A percentile compares a stretch with the other conserved stretches of the same genome.
Conservation (phyloP, 2,329 filamentous ascomycete species). For the Nannizziopsis barbatae region DNA sequence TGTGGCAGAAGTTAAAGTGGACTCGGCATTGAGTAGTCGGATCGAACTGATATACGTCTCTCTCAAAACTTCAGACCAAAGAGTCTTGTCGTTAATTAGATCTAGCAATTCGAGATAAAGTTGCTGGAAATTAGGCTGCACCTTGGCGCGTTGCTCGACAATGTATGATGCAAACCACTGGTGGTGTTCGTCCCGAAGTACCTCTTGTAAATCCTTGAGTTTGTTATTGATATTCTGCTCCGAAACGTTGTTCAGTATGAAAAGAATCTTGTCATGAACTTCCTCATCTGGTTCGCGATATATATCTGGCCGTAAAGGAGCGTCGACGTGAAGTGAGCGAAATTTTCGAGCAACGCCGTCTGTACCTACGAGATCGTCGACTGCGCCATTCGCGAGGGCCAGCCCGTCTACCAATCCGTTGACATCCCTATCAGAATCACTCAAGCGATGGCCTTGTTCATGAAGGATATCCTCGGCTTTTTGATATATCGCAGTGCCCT, state of each 20-base stretch:
- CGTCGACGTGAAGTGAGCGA: constrained; percentile 63
- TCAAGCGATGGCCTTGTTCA: constrained; percentile 50
- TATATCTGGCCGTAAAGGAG: constrained; percentile 49
- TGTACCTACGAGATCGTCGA: constrained; percentile 49
- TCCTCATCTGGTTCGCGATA: constrained; percentile 78
- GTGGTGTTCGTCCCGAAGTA: constrained; percentile 68
- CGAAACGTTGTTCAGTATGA: constrained; percentile 93
- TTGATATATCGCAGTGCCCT: constrained; percentile 71
- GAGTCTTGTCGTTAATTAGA: constrained; percentile 62
- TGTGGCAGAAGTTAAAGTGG: constrained; percentile 68
- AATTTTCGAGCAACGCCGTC: constrained; percentile 63
- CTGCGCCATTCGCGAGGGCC: constrained; percentile 56
- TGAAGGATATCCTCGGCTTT: constrained; percentile 72
- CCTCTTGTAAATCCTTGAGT: constrained; percentile 66
- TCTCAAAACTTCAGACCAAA: constrained; percentile 82
- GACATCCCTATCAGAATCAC: constrained; percentile 41
- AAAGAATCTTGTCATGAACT: constrained; percentile 84
- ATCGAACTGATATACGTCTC: constrained; percentile 84
- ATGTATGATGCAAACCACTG: constrained; percentile 96
- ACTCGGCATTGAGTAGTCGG: constrained; percentile 80
- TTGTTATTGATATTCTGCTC: constrained; percentile 78
- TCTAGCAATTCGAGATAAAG: constrained; percentile 85
- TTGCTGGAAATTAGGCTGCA: constrained; percentile 92
- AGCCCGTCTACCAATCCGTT: constrained; percentile 37
- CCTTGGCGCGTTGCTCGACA: constrained; percentile 89